Evolutionary conservation across 2,329 filamentous ascomycete genomes (phyloP), one percentile per base, ranked within the genome.

Genomic region (Aspergillus nomiae): DNA sequence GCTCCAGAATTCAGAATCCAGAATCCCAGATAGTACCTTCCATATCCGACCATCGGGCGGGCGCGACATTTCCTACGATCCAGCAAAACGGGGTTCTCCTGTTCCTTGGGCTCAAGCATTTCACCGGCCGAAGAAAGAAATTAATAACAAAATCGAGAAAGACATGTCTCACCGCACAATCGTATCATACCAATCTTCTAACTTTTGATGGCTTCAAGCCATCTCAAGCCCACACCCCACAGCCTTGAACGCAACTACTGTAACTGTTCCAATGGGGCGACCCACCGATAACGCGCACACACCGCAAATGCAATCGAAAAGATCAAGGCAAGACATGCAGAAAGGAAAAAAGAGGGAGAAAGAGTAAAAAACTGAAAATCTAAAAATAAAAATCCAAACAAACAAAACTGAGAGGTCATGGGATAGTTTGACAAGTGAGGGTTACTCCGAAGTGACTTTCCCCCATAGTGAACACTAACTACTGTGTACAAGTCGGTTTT

Each of bases 81-180:
- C 38, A 21, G 26, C 26, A 53, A 53, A 30, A 19, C 16, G 38
- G 19, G 16, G 38, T 41, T 9, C 50, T 30, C 34, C 9, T 26
- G 30, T 34, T 21, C 51, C n/a, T 36, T 36, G 19, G 28, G 10
- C 6, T n/a, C 50, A 32, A 54, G 51, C 21, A n/a, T 32, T 32
- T 36, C 51, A 36, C 19, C 51, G 2, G 21, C 28, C 28, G 19
- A 54, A 36, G 32, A 32, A 53, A 30, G 30, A 51, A 53, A 30
- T 19, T 32, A 28, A 32, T 12, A 53, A 53, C 10, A 21, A 7
- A n/a, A 26, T 38, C 12, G n/a, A 24, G 32, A 55, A 38, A 55
- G 51, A 55, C 32, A 55, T 55, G 51, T 55, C 51, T 55, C 51
- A 55, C 32, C 51, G n/a, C n/a, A 19, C 21, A 26, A 26, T 36